Base-by-base conservation (phyloP, 352 stramenopile species). In the Phytophthora syringae region DNA sequence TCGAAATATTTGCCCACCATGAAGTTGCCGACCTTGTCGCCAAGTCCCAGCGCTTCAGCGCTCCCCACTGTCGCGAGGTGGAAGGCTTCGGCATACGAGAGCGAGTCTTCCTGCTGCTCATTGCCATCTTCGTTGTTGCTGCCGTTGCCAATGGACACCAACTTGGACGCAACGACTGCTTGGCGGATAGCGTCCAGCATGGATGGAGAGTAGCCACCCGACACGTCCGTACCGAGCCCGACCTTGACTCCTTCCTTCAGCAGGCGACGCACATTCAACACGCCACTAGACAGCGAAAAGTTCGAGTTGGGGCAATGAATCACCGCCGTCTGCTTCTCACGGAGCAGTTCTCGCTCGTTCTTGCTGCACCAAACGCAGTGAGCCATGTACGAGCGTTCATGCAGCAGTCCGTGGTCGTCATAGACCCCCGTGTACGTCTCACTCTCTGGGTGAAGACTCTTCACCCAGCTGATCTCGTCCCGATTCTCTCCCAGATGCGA, bases 271-370 rank as follows among this genome's bases (percentile, higher is more conserved):
- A 95, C 87, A 57, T 95, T 94, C n/a, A 95, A 52, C 3, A 94
- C 82, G 39, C 90, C 84, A 58, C 88, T 92, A n/a, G 79, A 85
- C 52, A 98, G 88, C 37, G 90, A 98, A 52, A 98, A 98, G 67
- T 99, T 99, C 20, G 89, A 98, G 48, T 97, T 96, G 18, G 96
- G 92, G 68, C 96, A 99, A 69, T 98, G 93, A 16, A 97, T 97
- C n/a, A 98, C 88, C 1, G 78, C 90, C 15, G 86, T 83, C 42
- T 88, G 64, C 15, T 69, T 81, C 13, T 75, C 61, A 30, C 55
- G 67, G 27, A 99, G 67, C 5, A 97, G 51, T 5, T 78, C 71
- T 6, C 87, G 77, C 70, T 98, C 95, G 22, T 71, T 59, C 16
- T 74, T 66, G 16, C 64, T 83, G 57, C 92, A 96, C 77, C 93